Base-by-base conservation (phyloP, 1,284 basidiomycete species). In the Ceratobasidium sp. region DNA sequence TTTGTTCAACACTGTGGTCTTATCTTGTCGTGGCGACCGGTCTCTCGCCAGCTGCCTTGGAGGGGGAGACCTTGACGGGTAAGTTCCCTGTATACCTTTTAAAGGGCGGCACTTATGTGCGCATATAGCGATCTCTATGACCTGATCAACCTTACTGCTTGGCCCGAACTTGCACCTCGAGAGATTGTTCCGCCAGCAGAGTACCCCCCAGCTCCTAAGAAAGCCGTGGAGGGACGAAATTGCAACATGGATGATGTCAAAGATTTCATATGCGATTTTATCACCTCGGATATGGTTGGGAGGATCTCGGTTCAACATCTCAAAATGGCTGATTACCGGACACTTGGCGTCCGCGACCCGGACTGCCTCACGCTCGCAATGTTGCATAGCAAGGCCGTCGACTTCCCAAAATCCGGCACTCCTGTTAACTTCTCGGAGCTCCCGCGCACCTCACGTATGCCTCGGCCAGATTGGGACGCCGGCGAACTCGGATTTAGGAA, bases 61-160 rank as follows among this genome's bases (percentile, higher is more conserved):
- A 22, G 92, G 92, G 48, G 92, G 92, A 0, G 91, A 93, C 82
- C 83, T 93, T 50, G 92, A 93, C 77, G 91, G 91, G 90, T 92
- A 81, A 66, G 83, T 73, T 15, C 57, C 31, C 65, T 57, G 44
- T n/a, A 31, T 74, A 24, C 72, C 45, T n/a, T 59, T 48, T 9
- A 8, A 22, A 44, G 66, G 7, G 11, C 62, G 60, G 5, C 75
- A 27, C 15, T 67, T 54, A 66, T 75, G 48, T n/a, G 33, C 66
- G 64, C 29, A 22, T 45, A 57, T 73, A 76, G 77, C 8, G 77
- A 76, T 17, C 73, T 65, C 27, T 78, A 75, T 7, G 83, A 85
- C 72, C 72, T 82, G 2, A 85, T 82, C 72, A 81, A 82, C n/a
- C 77, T 84, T 41, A 81, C 81, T 47, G 79, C 79, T 36, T 81